Base-by-base conservation (phyloP, 2,329 filamentous ascomycete genomes). In the Neofusicoccum kwambonambiense region DNA sequence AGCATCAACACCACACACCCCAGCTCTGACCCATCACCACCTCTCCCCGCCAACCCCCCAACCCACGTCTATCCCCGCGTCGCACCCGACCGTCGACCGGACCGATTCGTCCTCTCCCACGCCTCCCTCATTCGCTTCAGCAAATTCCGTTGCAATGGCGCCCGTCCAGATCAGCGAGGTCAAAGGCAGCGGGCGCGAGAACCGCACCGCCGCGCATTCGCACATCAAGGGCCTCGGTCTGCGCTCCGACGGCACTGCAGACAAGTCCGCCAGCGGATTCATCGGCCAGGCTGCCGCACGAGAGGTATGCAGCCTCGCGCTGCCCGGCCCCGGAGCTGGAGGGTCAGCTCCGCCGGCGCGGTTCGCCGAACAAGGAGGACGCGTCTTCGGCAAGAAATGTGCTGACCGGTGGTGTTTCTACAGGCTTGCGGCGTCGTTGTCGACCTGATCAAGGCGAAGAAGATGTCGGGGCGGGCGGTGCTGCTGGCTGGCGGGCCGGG, bases 151-250 rank as follows among this genome's bases (percentile, higher is more conserved):
- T 42, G 49, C 75, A 73, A 75, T 75, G 67, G 74, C 76, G 62
- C 64, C 70, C 35, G 75, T 78, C 65, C 75, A 75, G 12, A 76
- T 78, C 72, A 96, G 91, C 83, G 93, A 97, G 82, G 91, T 96
- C 75, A 96, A 96, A 84, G 90, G 90, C 82, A 94, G 92, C 81
- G 94, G 92, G 81, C 93, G 95, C 83, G 94, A 97, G 79, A 95
- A 96, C 82, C 89, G 95, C 76, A 99, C 95, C 54, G 94, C 95
- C 67, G 91, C 94, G 71, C 95, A 99, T 81, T 97, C 94, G 62
- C 95, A 99, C 80, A 99, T 99, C 85, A 96, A 93, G 78, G 95
- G 95, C 60, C 85, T 99, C 45, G 95, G 95, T 17, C 81, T 99
- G 71, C 91, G 91, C 74, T 77, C 87, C 57, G 92, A 97, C 88